phyloP scores from a whole-genome alignment of 2,329 filamentous ascomycete species.

The Aspergillus proliferans region DNA sequence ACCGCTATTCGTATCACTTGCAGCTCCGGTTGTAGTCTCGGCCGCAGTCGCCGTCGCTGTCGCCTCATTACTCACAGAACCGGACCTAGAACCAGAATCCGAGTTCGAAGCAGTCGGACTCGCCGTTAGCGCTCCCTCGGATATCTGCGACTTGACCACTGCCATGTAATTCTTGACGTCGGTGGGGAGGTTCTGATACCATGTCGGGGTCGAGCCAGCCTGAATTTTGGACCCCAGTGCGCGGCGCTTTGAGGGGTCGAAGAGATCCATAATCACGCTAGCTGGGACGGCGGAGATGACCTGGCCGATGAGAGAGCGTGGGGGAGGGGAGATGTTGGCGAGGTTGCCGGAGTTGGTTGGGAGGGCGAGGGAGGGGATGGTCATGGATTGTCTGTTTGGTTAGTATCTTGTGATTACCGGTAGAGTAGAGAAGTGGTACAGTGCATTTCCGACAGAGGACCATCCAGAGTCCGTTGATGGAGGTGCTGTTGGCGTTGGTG shows the following conservation, averaged over 20 bases:
- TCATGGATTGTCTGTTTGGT: background rate
- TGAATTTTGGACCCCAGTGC: conserved; percentile 25
- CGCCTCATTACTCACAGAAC: conserved; percentile 3
- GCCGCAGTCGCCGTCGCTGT: conserved; percentile 13
- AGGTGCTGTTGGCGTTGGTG: background rate
- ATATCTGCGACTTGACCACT: conserved; percentile 24
- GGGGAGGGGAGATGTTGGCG: conserved; percentile 27
- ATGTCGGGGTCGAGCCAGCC: conserved; percentile 26
- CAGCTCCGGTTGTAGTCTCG: conserved; percentile 10
- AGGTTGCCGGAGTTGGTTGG: conserved; percentile 22
- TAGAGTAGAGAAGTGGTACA: no score
- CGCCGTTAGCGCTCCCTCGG: conserved; percentile 21
- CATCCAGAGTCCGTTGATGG: background rate
- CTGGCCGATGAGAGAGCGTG: conserved; percentile 22
- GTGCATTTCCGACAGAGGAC: no score
- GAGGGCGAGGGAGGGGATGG: background rate
- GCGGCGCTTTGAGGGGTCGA: conserved; percentile 23
- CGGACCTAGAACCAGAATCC: conserved; percentile 4
- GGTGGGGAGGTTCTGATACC: conserved; percentile 26
- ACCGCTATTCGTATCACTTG: background rate
- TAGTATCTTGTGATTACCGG: background rate
- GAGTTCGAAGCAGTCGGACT: conserved; percentile 13
- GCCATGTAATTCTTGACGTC: conserved; percentile 28
- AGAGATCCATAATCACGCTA: conserved; percentile 22
- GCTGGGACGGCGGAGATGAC: conserved; percentile 28